Evolutionary conservation across 768 basidiomycete species (phyloP), one percentile per base, ranked within the genome.

Genomic region (Russula brevipes): DNA sequence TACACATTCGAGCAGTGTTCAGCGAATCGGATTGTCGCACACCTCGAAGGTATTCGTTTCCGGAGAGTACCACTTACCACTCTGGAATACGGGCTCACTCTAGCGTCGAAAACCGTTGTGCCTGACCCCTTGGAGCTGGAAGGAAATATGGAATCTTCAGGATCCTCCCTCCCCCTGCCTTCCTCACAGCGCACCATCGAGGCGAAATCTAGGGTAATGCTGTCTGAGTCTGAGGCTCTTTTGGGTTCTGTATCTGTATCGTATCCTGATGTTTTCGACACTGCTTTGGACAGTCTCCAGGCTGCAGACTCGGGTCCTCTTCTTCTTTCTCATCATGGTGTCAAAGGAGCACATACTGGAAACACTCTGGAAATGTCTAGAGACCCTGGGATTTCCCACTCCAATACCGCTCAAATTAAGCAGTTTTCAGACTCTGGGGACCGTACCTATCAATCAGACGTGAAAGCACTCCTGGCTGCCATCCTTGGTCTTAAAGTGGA

Each of bases 31-130:
- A 74, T 89, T 30, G 79, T 89, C 7, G 87, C 85, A 3, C 78
- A 78, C 42, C 59, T 86, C 30, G 81, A 81, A 66, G 81, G 79
- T 2, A 83, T 85, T 63, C 78, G 77, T 45, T 90, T 90, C 71
- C 81, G 81, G 49, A 78, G 81, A 41, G 77, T 88, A 16, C 77
- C 78, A 1, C 72, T 87, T 30, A 75, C 74, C 57, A 77, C 77
- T 55, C 75, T 90, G 47, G 78, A 78, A 68, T 76, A 75, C 8
- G 75, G 76, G 1, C 75, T 86, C n/a, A 72, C 72, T 0, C 73
- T 71, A 16, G 76, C 79, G 1, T 69, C 73, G n/a, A 44, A 36
- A 6, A n/a, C 30, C 4, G 33, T 45, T 46, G 49, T 35, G 46
- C 19, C 50, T 11, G 56, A 49, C 31, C 17, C 39, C 6, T 42